These are phyloP conservation scores for Suillus cothurnatus DNA, from an alignment of 768 basidiomycete genomes.

Conservation along the genomic window DNA sequence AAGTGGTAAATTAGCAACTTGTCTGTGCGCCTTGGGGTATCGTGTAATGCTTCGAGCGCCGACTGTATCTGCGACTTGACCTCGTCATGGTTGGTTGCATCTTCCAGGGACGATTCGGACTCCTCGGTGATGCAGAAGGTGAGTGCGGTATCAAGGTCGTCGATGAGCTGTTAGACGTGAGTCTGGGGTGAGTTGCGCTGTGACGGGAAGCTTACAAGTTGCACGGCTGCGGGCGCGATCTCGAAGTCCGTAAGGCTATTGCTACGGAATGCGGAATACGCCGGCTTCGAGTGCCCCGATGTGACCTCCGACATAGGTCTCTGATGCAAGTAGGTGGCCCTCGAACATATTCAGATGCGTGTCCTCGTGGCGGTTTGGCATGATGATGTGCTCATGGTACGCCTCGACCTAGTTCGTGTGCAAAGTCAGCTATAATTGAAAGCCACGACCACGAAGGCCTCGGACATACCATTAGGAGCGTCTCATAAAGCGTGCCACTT, in stretches of 20 bases:
- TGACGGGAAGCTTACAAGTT: constrained; percentile 51
- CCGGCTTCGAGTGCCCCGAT: constrained; percentile 98
- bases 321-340: constrained; percentile 94
- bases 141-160: constrained; percentile 91
- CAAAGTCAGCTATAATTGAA: constrained; percentile 11
- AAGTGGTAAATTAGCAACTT: constrained; percentile 97
- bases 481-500: constrained; percentile 95
- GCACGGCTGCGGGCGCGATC: constrained; percentile 83
- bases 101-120: constrained; percentile 72
- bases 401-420: constrained; percentile 80
- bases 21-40: constrained; percentile 86
- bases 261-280: constrained; percentile 94
- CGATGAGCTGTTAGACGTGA: constrained; percentile 65
- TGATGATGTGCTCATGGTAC: constrained; percentile 87
- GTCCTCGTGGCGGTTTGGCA: constrained; percentile 98
- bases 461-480: constrained; percentile 85
- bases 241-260: constrained; percentile 96
- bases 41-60: constrained; percentile 86
- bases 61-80: constrained; percentile 78
- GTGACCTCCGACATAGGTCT: constrained; percentile 98
- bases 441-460: not conserved
- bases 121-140: constrained; percentile 89
- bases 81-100: constrained; percentile 93
- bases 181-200: not conserved
- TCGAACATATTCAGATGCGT: constrained; percentile 90